phyloP scores from a whole-genome alignment of 1,139 yeast species.

The Kluyveromyces sp. region DNA sequence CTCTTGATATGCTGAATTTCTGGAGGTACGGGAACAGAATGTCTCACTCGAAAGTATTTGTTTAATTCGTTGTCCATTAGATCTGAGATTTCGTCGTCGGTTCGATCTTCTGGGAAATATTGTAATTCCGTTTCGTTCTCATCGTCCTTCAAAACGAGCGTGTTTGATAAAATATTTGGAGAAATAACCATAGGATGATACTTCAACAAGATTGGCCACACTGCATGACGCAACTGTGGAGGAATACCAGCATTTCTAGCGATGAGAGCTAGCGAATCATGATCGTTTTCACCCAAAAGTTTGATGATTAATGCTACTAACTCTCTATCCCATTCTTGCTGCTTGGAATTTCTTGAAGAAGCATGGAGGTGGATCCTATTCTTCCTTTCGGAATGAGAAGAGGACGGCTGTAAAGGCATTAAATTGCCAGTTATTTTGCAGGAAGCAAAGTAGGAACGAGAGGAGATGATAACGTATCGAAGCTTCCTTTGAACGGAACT shows the following conservation, averaged over 20 bases:
- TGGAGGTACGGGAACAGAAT: slow-evolving; percentile 5
- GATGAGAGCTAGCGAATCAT: slow-evolving; percentile 52
- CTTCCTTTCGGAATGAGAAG: slow-evolving; percentile 4
- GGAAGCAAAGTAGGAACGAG: too few relatives aligned
- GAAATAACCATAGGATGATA: slow-evolving; percentile 78
- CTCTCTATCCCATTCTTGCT: slow-evolving; percentile 23
- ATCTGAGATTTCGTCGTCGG: slow-evolving; percentile 16
- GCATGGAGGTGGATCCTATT: slow-evolving; percentile 9
- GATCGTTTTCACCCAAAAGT: slow-evolving; percentile 30
- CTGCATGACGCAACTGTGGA: slow-evolving; percentile 64
- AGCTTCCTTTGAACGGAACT: too few relatives aligned
- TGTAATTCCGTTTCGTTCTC: slow-evolving; percentile 10
- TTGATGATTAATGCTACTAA: slow-evolving; percentile 22
- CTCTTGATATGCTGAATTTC: slow-evolving; percentile 39
- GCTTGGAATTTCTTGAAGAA: slow-evolving; percentile 19
- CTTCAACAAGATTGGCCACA: slow-evolving; percentile 79
- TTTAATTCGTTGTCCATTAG: slow-evolving; percentile 23
- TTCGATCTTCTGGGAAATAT: slow-evolving; percentile 11
- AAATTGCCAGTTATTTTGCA: background rate
- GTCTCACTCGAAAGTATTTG: slow-evolving; percentile 26
- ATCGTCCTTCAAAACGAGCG: slow-evolving; percentile 21
- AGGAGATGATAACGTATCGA: too few relatives aligned
- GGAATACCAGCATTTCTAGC: slow-evolving; percentile 85
- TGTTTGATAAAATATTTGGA: slow-evolving; percentile 63
- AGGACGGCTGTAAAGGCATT: slow-evolving; percentile 1